A percentile compares a stretch with the other conserved stretches of the same genome.
phyloP scores from a whole-genome alignment of 352 stramenopile species.

The Sclerospora graminicola region DNA sequence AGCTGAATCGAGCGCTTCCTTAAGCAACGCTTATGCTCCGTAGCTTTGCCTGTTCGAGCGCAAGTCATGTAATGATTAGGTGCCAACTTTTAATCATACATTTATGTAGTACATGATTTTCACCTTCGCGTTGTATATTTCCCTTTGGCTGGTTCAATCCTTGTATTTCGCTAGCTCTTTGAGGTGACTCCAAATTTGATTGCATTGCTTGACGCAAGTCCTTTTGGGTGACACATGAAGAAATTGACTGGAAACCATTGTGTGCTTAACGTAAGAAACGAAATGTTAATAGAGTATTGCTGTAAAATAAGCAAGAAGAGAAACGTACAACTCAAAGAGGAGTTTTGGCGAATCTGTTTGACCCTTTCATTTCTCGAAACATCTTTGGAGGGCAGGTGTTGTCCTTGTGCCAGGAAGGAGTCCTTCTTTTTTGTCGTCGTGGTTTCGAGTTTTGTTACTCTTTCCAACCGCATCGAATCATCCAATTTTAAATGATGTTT shows the following conservation, averaged over 20 bases:
- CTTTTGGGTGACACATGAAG: neutral
- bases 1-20: neutral
- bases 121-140: neutral
- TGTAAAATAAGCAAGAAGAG: neutral
- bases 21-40: neutral
- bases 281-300: neutral
- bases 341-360: neutral
- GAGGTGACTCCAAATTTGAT: neutral
- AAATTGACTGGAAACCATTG: neutral
- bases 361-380: neutral
- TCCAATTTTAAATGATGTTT: neutral
- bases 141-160: neutral
- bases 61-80: neutral
- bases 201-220: neutral
- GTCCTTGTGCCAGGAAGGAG: conserved; percentile 1
- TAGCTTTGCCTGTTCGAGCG: neutral
- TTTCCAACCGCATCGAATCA: neutral
- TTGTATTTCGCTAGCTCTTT: neutral
- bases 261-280: neutral
- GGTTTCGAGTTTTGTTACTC: conserved; percentile 7
- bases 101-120: neutral
- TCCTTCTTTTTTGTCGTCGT: conserved; percentile 10
- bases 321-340: conserved; percentile 3
- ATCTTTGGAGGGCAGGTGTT: neutral
- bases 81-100: neutral